These are phyloP conservation scores for Aureobasidium vineae DNA, from an alignment of 2,329 filamentous ascomycete species.

Conservation along the genomic window DNA sequence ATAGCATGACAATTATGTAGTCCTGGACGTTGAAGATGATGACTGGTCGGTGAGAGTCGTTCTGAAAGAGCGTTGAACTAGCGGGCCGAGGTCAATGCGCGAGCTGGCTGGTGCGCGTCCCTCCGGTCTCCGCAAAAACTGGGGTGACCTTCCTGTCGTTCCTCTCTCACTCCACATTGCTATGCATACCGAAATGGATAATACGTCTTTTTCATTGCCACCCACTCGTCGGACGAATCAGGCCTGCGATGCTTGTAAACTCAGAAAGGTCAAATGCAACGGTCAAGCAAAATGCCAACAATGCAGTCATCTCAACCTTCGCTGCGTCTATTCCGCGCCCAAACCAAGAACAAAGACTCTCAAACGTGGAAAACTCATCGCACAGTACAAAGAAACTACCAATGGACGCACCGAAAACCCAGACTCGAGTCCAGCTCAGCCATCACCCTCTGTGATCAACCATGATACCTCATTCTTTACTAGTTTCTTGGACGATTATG, in stretches of 20 bases:
- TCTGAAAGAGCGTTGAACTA: neutral
- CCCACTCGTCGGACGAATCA: conserved; percentile 34
- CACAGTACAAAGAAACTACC: conserved; percentile 44
- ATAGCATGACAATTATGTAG: neutral
- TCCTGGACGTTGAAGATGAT: neutral
- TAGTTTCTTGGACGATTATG: conserved; percentile 48
- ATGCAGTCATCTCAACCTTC: conserved; percentile 46
- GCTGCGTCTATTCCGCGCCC: conserved; percentile 46
- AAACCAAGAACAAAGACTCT: conserved; percentile 42
- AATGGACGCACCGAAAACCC: conserved; percentile 27
- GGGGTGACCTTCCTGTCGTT: conserved; percentile 13
- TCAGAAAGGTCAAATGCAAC: conserved; percentile 50
- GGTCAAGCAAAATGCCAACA: conserved; percentile 47
- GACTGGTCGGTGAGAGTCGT: neutral
- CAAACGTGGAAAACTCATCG: conserved; percentile 45
- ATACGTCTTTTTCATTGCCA: conserved; percentile 18
- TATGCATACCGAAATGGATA: conserved; percentile 16
- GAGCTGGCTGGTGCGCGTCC: neutral
- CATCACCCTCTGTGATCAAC: conserved; percentile 8
- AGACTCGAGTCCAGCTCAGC: conserved; percentile 28
- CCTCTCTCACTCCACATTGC: neutral
- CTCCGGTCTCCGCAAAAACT: neutral
- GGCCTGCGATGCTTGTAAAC: conserved; percentile 50
- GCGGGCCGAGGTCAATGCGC: conserved; percentile 19
- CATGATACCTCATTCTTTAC: conserved; percentile 41